Evolutionary conservation across 2,329 filamentous ascomycete genomes (phyloP), one percentile per base, ranked within the genome.

Genomic region (Aspergillus niger): DNA sequence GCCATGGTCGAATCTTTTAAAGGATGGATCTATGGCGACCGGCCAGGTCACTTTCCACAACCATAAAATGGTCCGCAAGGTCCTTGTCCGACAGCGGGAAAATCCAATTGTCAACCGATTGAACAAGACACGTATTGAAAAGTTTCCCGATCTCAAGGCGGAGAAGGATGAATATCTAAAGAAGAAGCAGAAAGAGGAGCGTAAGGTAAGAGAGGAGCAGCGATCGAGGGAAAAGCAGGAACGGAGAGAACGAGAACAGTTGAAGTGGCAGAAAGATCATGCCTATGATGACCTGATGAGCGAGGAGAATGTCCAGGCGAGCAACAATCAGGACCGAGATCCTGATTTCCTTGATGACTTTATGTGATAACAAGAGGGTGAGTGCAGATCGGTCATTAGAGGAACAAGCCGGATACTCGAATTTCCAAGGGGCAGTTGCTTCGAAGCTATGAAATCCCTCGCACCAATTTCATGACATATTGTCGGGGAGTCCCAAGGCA

Each of bases 21-120:
- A 99, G 75, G 92, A 96, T 72, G 94, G 93, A 30, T 91, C 89
- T 75, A 99, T 99, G 95, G 93, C 91, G 17, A 89, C 89, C 3
- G 95, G 95, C 22, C 95, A 99, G 75, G 95, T 99, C 56, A 89
- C 91, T 65, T 99, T 98, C 82, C 93, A 97, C 73, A 91, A 97
- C 77, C 85, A 84, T 43, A 92, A 91, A 70, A 68, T 89, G 80
- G 92, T 97, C 65, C 93, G 90, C 79, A 89, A 89, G 67, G 81
- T 97, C 60, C 86, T 96, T 59, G 90, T 99, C 15, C 76, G 87
- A 10, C 84, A 89, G 72, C 86, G 94, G 55, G 91, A 96, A 74
- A 99, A 99, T 76, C 81, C 88, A 53, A 92, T 97, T 71, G 87
- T 99, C 80, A 99, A 99, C 80, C 88, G 95, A n/a, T 86, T 99